These are phyloP conservation scores for Heliocybe sulcata DNA, from an alignment of 1,284 basidiomycete species.

Conservation along the genomic window DNA sequence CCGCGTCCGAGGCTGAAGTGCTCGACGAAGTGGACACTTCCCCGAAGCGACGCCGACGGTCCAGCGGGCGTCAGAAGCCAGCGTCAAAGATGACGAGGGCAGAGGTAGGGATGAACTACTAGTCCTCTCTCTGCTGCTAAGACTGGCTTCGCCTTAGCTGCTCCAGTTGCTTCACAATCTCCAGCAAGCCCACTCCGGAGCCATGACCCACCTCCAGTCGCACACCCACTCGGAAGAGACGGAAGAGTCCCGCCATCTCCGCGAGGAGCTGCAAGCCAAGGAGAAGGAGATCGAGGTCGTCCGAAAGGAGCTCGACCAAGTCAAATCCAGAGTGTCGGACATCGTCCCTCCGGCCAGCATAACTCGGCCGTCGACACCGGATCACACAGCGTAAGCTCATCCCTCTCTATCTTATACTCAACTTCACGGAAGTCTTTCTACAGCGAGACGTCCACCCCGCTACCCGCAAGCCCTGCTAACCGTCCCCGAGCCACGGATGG, in stretches of 20 bases:
- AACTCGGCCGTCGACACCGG: not conserved
- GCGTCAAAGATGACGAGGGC: constrained; percentile 30
- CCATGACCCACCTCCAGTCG: not conserved
- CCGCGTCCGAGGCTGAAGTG: constrained; percentile 7
- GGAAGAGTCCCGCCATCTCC: constrained; percentile 20
- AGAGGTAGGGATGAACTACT: constrained; percentile 23
- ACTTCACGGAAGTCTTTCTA: not conserved
- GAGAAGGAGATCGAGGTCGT: constrained; percentile 11
- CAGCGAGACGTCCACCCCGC: not conserved
- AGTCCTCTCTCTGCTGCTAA: not conserved
- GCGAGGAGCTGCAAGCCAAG: constrained; percentile 15
- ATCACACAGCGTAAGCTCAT: not conserved
- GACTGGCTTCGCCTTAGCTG: constrained; percentile 13
- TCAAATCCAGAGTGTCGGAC: constrained; percentile 17
- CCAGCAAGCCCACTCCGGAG: constrained; percentile 7
- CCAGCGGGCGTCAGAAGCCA: constrained; percentile 14
- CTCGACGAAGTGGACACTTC: constrained; percentile 9
- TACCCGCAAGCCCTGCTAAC: not conserved
- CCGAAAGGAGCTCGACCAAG: constrained; percentile 20
- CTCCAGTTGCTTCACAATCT: constrained; percentile 14
- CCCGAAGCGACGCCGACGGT: constrained; percentile 14
- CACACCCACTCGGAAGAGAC: constrained; percentile 8
- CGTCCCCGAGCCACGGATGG: constrained; percentile 8
- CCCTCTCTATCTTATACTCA: not conserved
- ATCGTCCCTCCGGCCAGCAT: constrained; percentile 2